Base-by-base conservation (phyloP, 1,284 basidiomycete species). In the Ganoderma sinense region DNA sequence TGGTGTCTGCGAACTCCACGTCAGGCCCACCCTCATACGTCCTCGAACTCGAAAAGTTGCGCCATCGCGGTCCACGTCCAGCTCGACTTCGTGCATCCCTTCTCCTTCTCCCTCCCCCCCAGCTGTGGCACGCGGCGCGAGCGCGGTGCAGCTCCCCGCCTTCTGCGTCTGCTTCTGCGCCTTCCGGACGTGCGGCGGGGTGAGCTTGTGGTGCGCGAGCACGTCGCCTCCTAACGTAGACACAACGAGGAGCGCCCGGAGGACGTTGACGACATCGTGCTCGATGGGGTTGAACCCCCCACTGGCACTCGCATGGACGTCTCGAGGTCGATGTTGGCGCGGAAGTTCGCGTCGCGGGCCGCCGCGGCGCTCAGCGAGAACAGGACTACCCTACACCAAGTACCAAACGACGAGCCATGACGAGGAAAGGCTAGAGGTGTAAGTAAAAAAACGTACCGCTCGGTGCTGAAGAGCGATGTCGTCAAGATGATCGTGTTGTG, bases 351-450 rank as follows among this genome's bases (percentile, higher is more conserved):
- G 36, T 69, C 71, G 39, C 74, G 74, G 4, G 81, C 75, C 40
- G 78, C 78, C 45, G 67, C 65, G 2, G 81, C 79, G 39, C 82
- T 79, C 4, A 82, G 74, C 2, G 76, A 74, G 70, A 78, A 82
- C 2, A 77, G 61, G 14, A 78, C 68, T 26, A 74, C 51, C 0
- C 76, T 78, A 62, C 18, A n/a, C n/a, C n/a, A n/a, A n/a, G n/a
- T n/a, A n/a, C n/a, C n/a, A n/a, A n/a, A n/a, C n/a, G n/a, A n/a
- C n/a, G n/a, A n/a, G 36, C 36, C 11, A 39, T 11, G 36, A 39
- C 8, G 5, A 11, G 8, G 11, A 39, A 6, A 7, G 36, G 8
- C 36, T 39, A 10, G 36, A 39, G 36, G 36, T 39, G 36, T 11
- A 11, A 39, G 36, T 39, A 2, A 36, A 36, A 4, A 3, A 8